Percentiles rank a stretch among this genome's conserved stretches.
Conservation (phyloP, 2,329 filamentous ascomycete species). For the Aspergillus pseudonomiae region DNA sequence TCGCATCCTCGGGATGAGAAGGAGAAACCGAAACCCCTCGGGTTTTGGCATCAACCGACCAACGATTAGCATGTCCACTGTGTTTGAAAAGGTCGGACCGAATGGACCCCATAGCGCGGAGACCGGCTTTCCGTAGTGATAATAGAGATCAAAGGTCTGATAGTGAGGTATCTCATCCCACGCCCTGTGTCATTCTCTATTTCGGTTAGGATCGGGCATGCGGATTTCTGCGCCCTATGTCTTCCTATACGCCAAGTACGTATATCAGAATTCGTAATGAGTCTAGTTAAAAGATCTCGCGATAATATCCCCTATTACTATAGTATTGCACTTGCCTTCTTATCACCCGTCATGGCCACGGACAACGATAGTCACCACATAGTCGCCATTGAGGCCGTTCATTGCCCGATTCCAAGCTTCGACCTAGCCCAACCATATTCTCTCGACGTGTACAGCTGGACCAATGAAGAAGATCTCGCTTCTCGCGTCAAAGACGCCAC, state of each 20-base stretch:
- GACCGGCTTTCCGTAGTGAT: neutral
- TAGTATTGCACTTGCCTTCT: neutral
- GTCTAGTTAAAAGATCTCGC: neutral
- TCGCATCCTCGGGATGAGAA: no score
- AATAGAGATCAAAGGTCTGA: neutral
- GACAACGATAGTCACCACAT: slow-evolving; percentile 40
- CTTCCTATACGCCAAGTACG: neutral
- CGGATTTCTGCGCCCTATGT: neutral
- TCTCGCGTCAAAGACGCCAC: slow-evolving; percentile 49
- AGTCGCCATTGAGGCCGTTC: slow-evolving; percentile 51
- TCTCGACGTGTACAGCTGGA: slow-evolving; percentile 35
- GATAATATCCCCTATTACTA: neutral
- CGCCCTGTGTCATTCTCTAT: neutral
- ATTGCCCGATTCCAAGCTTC: slow-evolving; percentile 44
- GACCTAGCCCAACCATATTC: slow-evolving; percentile 48
- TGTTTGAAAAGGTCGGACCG: no score
- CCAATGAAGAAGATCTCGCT: slow-evolving; percentile 36
- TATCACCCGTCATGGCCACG: neutral
- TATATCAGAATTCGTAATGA: neutral
- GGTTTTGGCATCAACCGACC: no score
- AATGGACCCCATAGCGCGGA: neutral
- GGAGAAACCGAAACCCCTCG: no score
- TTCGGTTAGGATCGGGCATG: neutral
- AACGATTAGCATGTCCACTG: no score
- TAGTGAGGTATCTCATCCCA: neutral